A percentile compares a stretch with the other conserved stretches of the same genome.
These are phyloP conservation scores for Rhizodiscina lignyota DNA, from an alignment of 495 filamentous ascomycete species.

Conservation along the genomic window DNA sequence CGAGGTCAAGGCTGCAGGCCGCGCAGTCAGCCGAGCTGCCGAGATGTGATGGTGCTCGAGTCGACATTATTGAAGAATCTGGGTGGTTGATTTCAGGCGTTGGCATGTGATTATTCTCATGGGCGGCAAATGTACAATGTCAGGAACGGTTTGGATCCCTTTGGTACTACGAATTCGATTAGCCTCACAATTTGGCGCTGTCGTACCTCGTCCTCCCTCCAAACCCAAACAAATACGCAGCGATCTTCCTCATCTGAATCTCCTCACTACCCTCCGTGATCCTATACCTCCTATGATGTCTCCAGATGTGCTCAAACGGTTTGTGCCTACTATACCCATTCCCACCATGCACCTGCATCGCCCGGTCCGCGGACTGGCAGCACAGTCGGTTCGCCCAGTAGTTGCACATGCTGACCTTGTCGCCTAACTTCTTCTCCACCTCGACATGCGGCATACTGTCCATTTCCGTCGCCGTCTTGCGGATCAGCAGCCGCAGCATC, in stretches of 20 bases:
- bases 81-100: too few species aligned
- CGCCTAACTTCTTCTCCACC: constrained; percentile 35
- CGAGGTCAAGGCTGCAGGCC: too few species aligned
- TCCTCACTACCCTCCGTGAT: constrained; percentile 26
- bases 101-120: too few species aligned
- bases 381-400: constrained; percentile 44
- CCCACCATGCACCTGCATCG: constrained; percentile 42
- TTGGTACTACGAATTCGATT: too few species aligned
- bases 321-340: constrained; percentile 21
- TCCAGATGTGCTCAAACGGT: constrained; percentile 26
- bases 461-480: constrained; percentile 41
- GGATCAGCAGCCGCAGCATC: constrained; percentile 42
- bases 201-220: constrained; percentile 16
- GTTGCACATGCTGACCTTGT: constrained; percentile 46
- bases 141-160: too few species aligned
- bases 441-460: constrained; percentile 32
- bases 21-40: too few species aligned
- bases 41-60: too few species aligned
- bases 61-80: too few species aligned
- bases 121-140: too few species aligned
- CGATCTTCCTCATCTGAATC: constrained; percentile 28
- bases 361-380: constrained; percentile 39
- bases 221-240: constrained; percentile 23
- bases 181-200: too few species aligned
- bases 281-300: constrained; percentile 24